Percentiles rank a stretch among this genome's conserved stretches.
Conservation (phyloP, 2,329 filamentous ascomycete genomes). For the Dactylella cylindrospora region DNA sequence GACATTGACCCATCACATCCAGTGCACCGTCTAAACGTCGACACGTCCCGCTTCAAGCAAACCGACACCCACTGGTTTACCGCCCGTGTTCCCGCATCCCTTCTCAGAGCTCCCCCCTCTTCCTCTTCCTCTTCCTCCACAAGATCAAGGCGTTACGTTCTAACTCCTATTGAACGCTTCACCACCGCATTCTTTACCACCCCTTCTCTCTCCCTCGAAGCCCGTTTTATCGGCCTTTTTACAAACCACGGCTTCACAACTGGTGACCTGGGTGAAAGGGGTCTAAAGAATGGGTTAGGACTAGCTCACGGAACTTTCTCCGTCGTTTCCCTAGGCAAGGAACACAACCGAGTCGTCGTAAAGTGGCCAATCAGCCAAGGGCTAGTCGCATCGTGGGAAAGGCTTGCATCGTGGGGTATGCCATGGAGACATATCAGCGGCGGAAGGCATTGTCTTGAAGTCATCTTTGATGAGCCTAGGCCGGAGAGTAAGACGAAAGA, state of each 20-base stretch:
- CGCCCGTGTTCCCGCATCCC: constrained; percentile 7
- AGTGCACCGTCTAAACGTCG: constrained; percentile 13
- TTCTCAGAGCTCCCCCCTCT: neutral
- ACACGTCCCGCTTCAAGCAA: constrained; percentile 20
- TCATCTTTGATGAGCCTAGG: constrained; percentile 1
- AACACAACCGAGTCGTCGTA: too few species aligned
- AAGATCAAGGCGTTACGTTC: neutral
- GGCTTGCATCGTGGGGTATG: constrained; percentile 18
- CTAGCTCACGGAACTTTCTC: constrained; percentile 29
- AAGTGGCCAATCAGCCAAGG: too few species aligned
- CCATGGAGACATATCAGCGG: constrained; percentile 31
- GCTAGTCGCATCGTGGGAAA: too few species aligned
- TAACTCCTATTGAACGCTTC: constrained; percentile 19
- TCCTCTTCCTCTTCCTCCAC: neutral
- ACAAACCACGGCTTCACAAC: constrained; percentile 21
- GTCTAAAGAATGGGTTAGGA: constrained; percentile 13
- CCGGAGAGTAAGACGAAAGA: neutral
- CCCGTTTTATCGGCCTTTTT: neutral
- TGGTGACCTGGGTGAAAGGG: constrained; percentile 15
- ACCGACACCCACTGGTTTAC: constrained; percentile 30
- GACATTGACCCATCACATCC: constrained; percentile 29
- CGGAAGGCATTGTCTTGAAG: constrained; percentile 38
- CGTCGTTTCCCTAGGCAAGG: constrained; percentile 2
- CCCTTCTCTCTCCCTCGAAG: constrained; percentile 27
- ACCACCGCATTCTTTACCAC: constrained; percentile 34